Conservation (phyloP, 2,329 filamentous ascomycete species). For the Cladophialophora bantiana region DNA sequence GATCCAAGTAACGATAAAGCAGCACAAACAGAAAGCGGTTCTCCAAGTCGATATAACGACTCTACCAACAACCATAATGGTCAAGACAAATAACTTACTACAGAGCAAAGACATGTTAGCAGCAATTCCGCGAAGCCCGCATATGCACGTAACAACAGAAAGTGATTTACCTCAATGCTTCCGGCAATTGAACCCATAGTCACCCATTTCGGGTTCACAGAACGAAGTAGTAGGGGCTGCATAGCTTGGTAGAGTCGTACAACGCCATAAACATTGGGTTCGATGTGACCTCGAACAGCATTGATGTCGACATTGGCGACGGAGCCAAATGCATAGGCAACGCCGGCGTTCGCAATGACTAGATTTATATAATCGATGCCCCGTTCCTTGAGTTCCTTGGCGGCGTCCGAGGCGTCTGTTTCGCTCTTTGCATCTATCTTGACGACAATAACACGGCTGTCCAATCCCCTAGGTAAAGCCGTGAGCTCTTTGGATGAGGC, state of each 20-base stretch:
- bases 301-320: too few species aligned
- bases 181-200: too few species aligned
- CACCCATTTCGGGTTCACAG: background rate
- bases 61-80: too few species aligned
- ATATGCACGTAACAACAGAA: too few species aligned
- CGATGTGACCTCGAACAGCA: conserved; percentile 39
- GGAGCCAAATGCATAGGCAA: conserved; percentile 45
- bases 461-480: conserved; percentile 44
- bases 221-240: conserved; percentile 43
- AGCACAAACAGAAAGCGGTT: too few species aligned
- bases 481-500: conserved; percentile 37
- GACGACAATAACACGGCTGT: conserved; percentile 49
- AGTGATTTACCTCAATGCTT: too few species aligned
- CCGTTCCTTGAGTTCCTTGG: conserved; percentile 41
- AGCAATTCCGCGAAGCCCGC: too few species aligned
- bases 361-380: conserved; percentile 54
- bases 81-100: too few species aligned
- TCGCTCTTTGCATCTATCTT: conserved; percentile 50
- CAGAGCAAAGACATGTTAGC: too few species aligned
- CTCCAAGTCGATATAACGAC: too few species aligned
- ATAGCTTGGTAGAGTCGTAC: conserved; percentile 56
- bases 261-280: conserved; percentile 48
- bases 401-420: conserved; percentile 43
- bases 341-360: conserved; percentile 60
- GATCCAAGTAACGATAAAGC: too few species aligned